Base-by-base conservation (phyloP, 345 rosid species). In the Draba incana region DNA sequence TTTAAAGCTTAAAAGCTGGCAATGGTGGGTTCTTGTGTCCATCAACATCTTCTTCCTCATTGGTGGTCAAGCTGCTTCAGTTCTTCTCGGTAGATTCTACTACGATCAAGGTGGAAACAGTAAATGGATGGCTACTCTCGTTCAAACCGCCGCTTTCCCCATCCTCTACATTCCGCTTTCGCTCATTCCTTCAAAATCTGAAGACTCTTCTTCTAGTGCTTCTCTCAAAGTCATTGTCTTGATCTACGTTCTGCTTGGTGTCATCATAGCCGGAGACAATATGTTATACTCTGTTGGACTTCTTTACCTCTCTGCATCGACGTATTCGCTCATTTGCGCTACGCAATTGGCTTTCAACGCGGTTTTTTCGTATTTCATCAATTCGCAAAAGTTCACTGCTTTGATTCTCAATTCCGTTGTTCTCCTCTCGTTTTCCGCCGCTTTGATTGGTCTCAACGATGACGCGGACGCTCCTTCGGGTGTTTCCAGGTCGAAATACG, bases 291-390 rank as follows among this genome's bases (percentile, higher is more conserved):
- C 97, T 38, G 46, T 77, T 59, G 98, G 98, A 52, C 91, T 93
- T 44, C 71, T 84, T 49, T 84, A 87, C 80, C 96, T 93, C 54
- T 80, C 96, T 2, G 78, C 84, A 15, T 90, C 97, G 16, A 93
- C 97, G 6, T 93, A 90, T 62, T 90, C 98, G 8, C 94, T 93
- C 28, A 87, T 93, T 39, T 88, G 94, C 53, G 94, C 97, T 7
- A 83, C 90, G 35, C 98, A 93, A n/a, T 72, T 93, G 54, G 97
- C 91, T 3, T 93, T 88, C 57, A 93, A 90, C 51, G 94, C 96
- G 0, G 80, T 90, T 41, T 88, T 90, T 75, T 88, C 98, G 2
- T 87, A 75, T 77, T 87, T 88, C 82, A 75, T 93, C 68, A 93
- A 93, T 69, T 81, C 89, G 1, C 96, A 93, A 82, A 93, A 88